Conservation (phyloP, 495 filamentous ascomycete species). For the Xylaria venustula region DNA sequence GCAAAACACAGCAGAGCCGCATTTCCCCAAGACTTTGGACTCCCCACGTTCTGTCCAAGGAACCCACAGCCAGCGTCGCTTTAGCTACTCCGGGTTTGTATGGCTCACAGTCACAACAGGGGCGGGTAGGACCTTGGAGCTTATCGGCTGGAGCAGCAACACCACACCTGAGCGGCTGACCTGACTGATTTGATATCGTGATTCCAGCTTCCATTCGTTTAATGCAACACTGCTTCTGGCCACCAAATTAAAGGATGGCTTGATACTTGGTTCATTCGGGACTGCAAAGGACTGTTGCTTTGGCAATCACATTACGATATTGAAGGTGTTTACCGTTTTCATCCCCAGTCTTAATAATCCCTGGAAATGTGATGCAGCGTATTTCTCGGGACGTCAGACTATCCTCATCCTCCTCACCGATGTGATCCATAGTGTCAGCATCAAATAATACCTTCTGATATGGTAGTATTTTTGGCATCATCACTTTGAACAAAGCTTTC, state of each 20-base stretch:
- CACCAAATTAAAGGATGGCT: slow-evolving; percentile 8
- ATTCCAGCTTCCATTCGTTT: slow-evolving; percentile 15
- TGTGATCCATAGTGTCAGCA: slow-evolving; percentile 53
- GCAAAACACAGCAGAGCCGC: slow-evolving; percentile 16
- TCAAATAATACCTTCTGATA: slow-evolving; percentile 51
- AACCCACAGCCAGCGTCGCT: background rate
- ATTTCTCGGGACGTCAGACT: slow-evolving; percentile 43
- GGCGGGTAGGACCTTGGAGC: background rate
- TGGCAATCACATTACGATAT: slow-evolving; percentile 54
- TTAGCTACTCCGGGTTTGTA: background rate
- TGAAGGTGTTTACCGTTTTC: slow-evolving; percentile 53
- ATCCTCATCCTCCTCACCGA: slow-evolving; percentile 56
- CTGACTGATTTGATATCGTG: background rate
- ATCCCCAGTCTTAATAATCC: slow-evolving; percentile 54
- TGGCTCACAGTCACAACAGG: background rate
- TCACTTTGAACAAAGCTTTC: slow-evolving; percentile 50
- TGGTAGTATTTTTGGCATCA: slow-evolving; percentile 48
- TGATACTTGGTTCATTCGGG: slow-evolving; percentile 36
- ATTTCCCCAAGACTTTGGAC: slow-evolving; percentile 3
- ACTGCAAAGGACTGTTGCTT: slow-evolving; percentile 53
- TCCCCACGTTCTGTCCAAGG: background rate
- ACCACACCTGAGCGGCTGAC: background rate
- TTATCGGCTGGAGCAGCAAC: background rate
- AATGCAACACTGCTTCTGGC: slow-evolving; percentile 6
- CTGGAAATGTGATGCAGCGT: slow-evolving; percentile 52